These are phyloP conservation scores for Rhodomyrtus psidioides DNA, from an alignment of 441 rosid genomes.

Conservation along the genomic window DNA sequence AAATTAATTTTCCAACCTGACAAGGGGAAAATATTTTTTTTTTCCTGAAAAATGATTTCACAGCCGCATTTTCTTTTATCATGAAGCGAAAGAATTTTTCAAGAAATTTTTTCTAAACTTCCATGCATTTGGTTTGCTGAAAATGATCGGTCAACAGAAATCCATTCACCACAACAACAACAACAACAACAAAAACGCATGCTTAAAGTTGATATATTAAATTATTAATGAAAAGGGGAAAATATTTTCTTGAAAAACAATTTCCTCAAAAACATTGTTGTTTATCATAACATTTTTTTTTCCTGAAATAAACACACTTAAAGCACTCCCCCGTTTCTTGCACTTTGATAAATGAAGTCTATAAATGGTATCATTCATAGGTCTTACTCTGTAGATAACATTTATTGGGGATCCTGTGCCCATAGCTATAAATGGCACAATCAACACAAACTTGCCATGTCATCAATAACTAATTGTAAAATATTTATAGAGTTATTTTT, in stretches of 20 bases:
- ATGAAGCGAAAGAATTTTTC: not conserved
- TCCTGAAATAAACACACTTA: no score
- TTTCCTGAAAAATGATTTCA: not conserved
- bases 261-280: no score
- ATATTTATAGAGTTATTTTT: not conserved
- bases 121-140: no score
- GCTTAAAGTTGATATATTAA: no score
- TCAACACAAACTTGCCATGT: not conserved
- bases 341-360: not conserved
- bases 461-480: not conserved
- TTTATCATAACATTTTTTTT: no score
- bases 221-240: no score
- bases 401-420: not conserved
- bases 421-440: not conserved
- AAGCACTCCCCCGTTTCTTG: not conserved
- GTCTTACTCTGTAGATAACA: not conserved
- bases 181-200: no score
- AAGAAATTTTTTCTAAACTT: no score
- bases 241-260: no score
- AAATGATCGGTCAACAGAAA: no score
- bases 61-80: rapidly evolving
- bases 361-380: not conserved
- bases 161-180: no score
- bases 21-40: not conserved
- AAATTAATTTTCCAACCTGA: not conserved